Evolutionary conservation across 345 rosid species (phyloP).

Genomic region (Streptanthus diversifolius): DNA sequence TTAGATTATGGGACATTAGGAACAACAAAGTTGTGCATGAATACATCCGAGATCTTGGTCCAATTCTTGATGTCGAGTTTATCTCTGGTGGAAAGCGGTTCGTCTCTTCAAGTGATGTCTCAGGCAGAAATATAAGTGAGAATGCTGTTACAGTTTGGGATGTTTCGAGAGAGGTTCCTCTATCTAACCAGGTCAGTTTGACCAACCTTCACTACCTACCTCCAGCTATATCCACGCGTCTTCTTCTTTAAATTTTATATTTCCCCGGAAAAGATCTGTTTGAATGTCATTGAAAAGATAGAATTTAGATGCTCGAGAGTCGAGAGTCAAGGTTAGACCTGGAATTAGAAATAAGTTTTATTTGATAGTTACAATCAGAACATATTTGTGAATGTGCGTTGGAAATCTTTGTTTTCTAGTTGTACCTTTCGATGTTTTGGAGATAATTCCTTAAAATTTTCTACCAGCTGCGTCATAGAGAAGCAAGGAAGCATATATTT

Average conservation of each 20-base stretch:
- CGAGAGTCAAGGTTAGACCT: not conserved
- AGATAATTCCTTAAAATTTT: not conserved
- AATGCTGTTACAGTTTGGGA: conserved; percentile 83
- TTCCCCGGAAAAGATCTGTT: no score
- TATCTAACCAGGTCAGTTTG: conserved; percentile 78
- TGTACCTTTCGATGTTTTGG: not conserved
- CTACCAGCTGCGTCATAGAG: not conserved
- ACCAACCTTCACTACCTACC: not conserved
- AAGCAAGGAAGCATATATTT: not conserved
- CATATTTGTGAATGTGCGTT: not conserved
- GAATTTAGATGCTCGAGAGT: not conserved
- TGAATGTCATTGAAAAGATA: not conserved
- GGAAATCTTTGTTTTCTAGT: not conserved
- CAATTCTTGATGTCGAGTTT: conserved; percentile 83
- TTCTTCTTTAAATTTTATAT: no score
- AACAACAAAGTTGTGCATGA: conserved; percentile 51
- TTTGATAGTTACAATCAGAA: not conserved
- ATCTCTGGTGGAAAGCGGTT: conserved; percentile 56
- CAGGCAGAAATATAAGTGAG: conserved; percentile 65
- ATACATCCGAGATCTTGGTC: conserved; percentile 55
- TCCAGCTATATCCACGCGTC: not conserved
- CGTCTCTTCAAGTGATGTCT: conserved; percentile 77
- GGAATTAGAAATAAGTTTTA: not conserved
- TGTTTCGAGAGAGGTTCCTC: conserved; percentile 58
- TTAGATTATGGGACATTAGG: conserved; percentile 83